phyloP scores from a whole-genome alignment of 2,329 filamentous ascomycete genomes.

The Nigrospora oryzae region DNA sequence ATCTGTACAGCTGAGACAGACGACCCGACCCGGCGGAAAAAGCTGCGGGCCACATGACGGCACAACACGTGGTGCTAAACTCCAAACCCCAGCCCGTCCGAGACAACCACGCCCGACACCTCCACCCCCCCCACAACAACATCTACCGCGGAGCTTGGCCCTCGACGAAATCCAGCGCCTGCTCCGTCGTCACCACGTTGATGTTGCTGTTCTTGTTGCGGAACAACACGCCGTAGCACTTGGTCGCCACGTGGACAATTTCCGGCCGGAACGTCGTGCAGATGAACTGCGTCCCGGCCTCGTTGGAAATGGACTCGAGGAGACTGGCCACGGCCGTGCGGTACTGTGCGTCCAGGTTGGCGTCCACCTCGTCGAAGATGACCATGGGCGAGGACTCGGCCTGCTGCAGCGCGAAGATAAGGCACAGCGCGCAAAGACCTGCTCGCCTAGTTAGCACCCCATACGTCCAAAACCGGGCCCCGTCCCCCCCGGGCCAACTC shows the following conservation, averaged over 20 bases:
- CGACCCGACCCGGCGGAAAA: too few species aligned
- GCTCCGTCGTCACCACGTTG: conserved; percentile 78
- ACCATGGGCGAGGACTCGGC: conserved; percentile 98
- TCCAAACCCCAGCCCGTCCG: not conserved
- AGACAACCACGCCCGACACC: not conserved
- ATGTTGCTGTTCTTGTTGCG: conserved; percentile 91
- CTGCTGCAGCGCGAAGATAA: conserved; percentile 98
- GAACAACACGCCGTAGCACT: conserved; percentile 95
- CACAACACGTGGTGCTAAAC: not conserved
- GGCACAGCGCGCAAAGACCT: conserved; percentile 91
- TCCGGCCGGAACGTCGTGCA: conserved; percentile 98
- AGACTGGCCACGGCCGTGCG: conserved; percentile 90
- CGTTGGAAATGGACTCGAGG: conserved; percentile 67
- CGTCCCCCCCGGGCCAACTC: conserved; percentile 25
- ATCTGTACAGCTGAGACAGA: too few species aligned
- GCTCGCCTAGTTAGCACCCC: conserved; percentile 8
- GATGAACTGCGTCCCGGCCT: conserved; percentile 74
- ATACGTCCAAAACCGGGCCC: too few species aligned
- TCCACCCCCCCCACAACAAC: not conserved
- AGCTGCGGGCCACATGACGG: not conserved
- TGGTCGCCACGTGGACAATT: conserved; percentile 90
- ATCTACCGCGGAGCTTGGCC: conserved; percentile 49
- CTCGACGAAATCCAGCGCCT: conserved; percentile 89
- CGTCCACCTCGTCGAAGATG: conserved; percentile 98
- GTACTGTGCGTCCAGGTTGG: conserved; percentile 96